Conservation (phyloP, 148 eudicot species). For the Heliosperma pusillum region DNA sequence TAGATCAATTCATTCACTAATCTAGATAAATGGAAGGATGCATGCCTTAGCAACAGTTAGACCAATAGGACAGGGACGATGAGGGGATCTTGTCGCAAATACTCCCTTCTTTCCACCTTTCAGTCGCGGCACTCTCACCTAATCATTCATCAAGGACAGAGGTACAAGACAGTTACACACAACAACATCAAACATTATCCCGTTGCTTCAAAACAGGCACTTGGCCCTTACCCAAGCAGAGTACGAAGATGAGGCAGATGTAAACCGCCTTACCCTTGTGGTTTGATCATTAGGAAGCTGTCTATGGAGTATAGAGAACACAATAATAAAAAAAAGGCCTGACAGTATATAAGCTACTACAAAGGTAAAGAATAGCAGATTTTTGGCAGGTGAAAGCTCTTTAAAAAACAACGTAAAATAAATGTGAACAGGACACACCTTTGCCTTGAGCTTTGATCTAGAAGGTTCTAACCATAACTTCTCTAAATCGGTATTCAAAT, state of each 20-base stretch:
- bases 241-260: too few relatives aligned
- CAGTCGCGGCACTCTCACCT: constrained; percentile 93
- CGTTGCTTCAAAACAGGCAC: neutral
- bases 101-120: constrained; percentile 82
- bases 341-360: constrained; percentile 1
- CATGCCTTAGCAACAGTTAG: constrained; percentile 87
- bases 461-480: constrained; percentile 90
- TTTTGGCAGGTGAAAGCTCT: neutral
- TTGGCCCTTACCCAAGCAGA: neutral
- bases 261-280: neutral
- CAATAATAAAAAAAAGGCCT: neutral
- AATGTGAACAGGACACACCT: constrained; percentile 38
- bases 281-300: neutral
- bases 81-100: constrained; percentile 96
- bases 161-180: neutral
- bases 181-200: neutral
- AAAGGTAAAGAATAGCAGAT: neutral
- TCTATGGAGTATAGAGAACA: neutral
- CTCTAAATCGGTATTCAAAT: constrained; percentile 85
- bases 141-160: constrained; percentile 22
- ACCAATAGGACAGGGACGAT: constrained; percentile 97
- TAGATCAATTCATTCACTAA: neutral
- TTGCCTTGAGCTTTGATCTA: constrained; percentile 78
- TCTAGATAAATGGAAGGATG: neutral
- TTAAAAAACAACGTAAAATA: neutral